Percentiles rank a stretch among this genome's conserved stretches.
Evolutionary conservation across 1,139 yeast genomes (phyloP).

Genomic region (Pichia sp.): DNA sequence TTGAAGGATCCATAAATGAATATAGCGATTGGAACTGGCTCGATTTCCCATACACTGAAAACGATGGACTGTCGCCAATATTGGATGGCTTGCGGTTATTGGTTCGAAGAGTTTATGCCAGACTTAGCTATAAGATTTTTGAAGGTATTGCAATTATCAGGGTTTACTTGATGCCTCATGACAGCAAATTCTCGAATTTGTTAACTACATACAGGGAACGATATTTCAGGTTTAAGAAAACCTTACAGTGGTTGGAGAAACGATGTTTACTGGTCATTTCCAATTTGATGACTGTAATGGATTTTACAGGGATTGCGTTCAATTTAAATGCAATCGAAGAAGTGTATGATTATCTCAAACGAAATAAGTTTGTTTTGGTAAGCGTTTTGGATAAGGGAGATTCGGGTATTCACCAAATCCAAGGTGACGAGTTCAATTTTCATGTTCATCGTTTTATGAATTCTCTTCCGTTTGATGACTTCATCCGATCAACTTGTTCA

Average conservation of each 20-base stretch:
- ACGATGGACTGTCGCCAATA: constrained; percentile 4
- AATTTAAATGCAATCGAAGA: constrained; percentile 8
- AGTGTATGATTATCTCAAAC: constrained; percentile 6
- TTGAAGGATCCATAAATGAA: constrained; percentile 17
- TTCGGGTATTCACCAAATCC: not conserved
- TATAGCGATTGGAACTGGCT: constrained; percentile 44
- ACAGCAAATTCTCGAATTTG: constrained; percentile 31
- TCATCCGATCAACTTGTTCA: not conserved
- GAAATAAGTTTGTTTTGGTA: constrained; percentile 9
- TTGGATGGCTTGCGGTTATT: constrained; percentile 35
- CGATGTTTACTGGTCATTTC: constrained; percentile 28
- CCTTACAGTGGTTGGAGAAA: constrained; percentile 24
- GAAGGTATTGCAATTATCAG: constrained; percentile 28
- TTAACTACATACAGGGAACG: constrained; percentile 29
- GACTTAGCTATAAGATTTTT: constrained; percentile 36
- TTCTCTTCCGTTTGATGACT: constrained; percentile 11
- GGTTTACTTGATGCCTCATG: constrained; percentile 42
- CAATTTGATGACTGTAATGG: constrained; percentile 30
- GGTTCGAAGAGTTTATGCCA: constrained; percentile 30
- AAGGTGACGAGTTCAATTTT: constrained; percentile 17
- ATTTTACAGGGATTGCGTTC: constrained; percentile 30
- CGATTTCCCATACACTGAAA: constrained; percentile 27
- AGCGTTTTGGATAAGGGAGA: not conserved
- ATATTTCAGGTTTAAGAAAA: constrained; percentile 24
- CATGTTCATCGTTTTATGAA: constrained; percentile 31